These are phyloP conservation scores for Phylloporus rhodoxanthus DNA, from an alignment of 768 basidiomycete genomes.

Conservation along the genomic window DNA sequence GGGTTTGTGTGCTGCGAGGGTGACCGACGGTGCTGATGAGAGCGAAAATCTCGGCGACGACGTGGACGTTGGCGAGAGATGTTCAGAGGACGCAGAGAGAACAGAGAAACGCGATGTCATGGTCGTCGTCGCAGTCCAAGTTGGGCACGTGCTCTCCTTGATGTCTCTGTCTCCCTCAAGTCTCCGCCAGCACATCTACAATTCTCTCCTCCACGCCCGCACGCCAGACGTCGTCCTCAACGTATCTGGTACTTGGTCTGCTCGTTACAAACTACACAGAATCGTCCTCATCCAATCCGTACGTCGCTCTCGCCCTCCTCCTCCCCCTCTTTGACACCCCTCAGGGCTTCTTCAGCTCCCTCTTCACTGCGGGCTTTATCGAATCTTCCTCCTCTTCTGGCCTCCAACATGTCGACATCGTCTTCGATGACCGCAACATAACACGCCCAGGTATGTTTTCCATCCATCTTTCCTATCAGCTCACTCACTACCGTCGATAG, in stretches of 20 bases:
- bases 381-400: conserved; percentile 42
- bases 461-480: neutral
- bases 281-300: conserved; percentile 88
- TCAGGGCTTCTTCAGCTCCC: conserved; percentile 81
- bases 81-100: conserved; percentile 50
- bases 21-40: conserved; percentile 46
- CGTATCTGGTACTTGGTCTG: conserved; percentile 62
- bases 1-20: conserved; percentile 33
- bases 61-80: conserved; percentile 45
- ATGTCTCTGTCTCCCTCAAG: conserved; percentile 43
- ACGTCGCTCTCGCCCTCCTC: conserved; percentile 22
- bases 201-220: conserved; percentile 60
- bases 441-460: conserved; percentile 66
- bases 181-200: conserved; percentile 73
- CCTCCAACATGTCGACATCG: conserved; percentile 57
- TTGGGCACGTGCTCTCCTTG: neutral
- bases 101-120: conserved; percentile 67
- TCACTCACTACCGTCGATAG: conserved; percentile 34
- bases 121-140: conserved; percentile 30
- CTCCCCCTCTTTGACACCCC: conserved; percentile 2
- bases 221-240: conserved; percentile 77
- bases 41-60: conserved; percentile 68
- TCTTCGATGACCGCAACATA: conserved; percentile 83
- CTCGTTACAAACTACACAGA: conserved; percentile 73
- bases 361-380: conserved; percentile 76